phyloP scores from a whole-genome alignment of 352 stramenopile species.

The Pythium sukuiense region DNA sequence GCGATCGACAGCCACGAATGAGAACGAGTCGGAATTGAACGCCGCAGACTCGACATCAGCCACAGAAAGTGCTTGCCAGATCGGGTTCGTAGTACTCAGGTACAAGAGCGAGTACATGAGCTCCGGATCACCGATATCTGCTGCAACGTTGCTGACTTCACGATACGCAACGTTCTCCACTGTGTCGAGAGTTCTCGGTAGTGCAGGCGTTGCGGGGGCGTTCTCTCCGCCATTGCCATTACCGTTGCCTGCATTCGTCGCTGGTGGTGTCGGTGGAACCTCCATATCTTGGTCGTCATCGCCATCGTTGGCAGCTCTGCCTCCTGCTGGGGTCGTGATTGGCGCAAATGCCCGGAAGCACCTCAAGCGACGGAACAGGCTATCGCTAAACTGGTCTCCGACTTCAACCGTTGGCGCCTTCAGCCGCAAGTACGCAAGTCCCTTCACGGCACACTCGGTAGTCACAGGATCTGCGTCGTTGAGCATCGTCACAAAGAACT shows the following conservation, averaged over 20 bases:
- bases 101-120: slow-evolving; percentile 85
- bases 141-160: slow-evolving; percentile 82
- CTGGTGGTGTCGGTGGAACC: background rate
- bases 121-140: slow-evolving; percentile 73
- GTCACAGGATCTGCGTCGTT: slow-evolving; percentile 65
- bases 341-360: slow-evolving; percentile 75
- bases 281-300: slow-evolving; percentile 29
- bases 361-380: slow-evolving; percentile 70
- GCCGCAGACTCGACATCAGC: background rate
- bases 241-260: background rate
- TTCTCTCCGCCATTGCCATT: background rate
- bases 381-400: slow-evolving; percentile 69
- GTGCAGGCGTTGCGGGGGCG: background rate
- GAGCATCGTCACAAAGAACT: slow-evolving; percentile 81
- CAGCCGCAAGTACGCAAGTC: slow-evolving; percentile 68
- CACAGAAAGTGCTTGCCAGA: slow-evolving; percentile 38
- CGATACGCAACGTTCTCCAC: slow-evolving; percentile 82
- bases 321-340: slow-evolving; percentile 23
- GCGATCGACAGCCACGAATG: slow-evolving; percentile 45
- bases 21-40: slow-evolving; percentile 28
- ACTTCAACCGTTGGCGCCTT: slow-evolving; percentile 52
- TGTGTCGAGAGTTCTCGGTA: slow-evolving; percentile 11
- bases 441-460: slow-evolving; percentile 80
- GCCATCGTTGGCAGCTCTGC: slow-evolving; percentile 4
- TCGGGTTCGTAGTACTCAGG: slow-evolving; percentile 71